Base-by-base conservation (phyloP, 2,329 filamentous ascomycete genomes). In the Didymella pinodella region DNA sequence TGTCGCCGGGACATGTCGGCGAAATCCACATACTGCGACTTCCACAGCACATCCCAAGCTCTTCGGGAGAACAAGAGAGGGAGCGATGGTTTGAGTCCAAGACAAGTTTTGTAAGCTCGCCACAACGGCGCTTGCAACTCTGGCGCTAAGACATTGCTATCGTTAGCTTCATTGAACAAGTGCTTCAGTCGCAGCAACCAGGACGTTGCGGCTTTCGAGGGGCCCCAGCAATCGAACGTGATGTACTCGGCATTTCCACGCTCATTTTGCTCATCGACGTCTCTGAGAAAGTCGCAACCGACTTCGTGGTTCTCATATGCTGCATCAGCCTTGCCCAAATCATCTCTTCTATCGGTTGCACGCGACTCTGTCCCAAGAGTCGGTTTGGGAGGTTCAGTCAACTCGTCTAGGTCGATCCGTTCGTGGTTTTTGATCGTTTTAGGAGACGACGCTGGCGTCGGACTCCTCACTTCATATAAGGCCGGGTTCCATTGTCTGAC, bases 21-120 rank as follows among this genome's bases (percentile, higher is more conserved):
- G 1, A 49, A 56, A 0, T 64, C 34, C 11, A 54, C 26, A 26
- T 67, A 67, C 46, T 75, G 72, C 2, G 62, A 61, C 16, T 29
- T 59, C 75, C 75, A 78, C 8, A 79, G 53, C 6, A 75, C 44
- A 28, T 75, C 64, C 77, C 77, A 79, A 5, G 69, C 73, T 49
- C 58, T 53, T 29, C 66, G 51, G 2, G 74, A 62, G 4, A 78
- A 54, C 29, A 49, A 53, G 5, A 14, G 41, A 14, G 66, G 48
- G 6, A 76, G 44, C 7, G 56, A 55, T 7, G 66, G 60, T 29
- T 66, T 59, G 4, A 25, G 59, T 7, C 56, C 32, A 38, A 69
- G 75, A 3, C 68, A 67, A 12, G 61, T 50, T 20, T 26, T 54
- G 53, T 78, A 78, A 18, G 68, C 69, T 49, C 62, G 65, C 76